Percentiles rank a stretch among this genome's conserved stretches.
Conservation (phyloP, 371 early-diverging fungal species). For the Mycotypha africana region DNA sequence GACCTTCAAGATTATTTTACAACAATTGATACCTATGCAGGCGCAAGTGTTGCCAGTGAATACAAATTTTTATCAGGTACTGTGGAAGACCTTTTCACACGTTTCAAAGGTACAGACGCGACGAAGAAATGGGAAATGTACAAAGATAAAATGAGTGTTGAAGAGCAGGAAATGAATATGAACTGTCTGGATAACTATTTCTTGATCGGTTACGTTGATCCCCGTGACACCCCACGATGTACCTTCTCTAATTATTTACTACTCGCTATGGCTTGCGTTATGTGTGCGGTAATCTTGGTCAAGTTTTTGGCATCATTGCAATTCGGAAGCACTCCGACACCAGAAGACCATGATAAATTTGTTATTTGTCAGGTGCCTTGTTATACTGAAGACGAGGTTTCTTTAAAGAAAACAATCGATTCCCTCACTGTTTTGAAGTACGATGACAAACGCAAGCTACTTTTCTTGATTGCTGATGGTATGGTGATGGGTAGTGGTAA, state of each 20-base stretch:
- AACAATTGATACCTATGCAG: constrained; percentile 27
- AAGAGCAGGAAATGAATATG: constrained; percentile 23
- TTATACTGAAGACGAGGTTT: constrained; percentile 96
- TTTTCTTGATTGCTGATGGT: constrained; percentile 86
- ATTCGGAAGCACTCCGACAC: constrained; percentile 66
- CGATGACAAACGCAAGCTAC: constrained; percentile 89
- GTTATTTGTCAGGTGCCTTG: constrained; percentile 93
- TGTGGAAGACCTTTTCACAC: constrained; percentile 52
- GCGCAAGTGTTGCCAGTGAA: constrained; percentile 17
- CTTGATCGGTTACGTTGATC: constrained; percentile 80
- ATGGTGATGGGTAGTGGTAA: constrained; percentile 94
- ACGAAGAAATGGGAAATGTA: constrained; percentile 44
- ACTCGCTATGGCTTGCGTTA: constrained; percentile 65
- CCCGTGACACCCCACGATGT: constrained; percentile 69
- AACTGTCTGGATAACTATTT: constrained; percentile 78
- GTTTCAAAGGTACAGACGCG: constrained; percentile 56
- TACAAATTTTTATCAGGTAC: constrained; percentile 35
- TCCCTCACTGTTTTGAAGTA: constrained; percentile 84
- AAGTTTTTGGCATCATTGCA: constrained; percentile 91
- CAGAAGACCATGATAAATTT: constrained; percentile 86
- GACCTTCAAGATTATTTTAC: constrained; percentile 62
- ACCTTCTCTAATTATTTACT: constrained; percentile 82
- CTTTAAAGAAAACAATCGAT: constrained; percentile 87
- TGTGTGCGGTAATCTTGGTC: constrained; percentile 74
- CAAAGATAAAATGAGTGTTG: constrained; percentile 12